These are phyloP conservation scores for Massarina eburnea DNA, from an alignment of 2,329 filamentous ascomycete genomes.

Conservation along the genomic window DNA sequence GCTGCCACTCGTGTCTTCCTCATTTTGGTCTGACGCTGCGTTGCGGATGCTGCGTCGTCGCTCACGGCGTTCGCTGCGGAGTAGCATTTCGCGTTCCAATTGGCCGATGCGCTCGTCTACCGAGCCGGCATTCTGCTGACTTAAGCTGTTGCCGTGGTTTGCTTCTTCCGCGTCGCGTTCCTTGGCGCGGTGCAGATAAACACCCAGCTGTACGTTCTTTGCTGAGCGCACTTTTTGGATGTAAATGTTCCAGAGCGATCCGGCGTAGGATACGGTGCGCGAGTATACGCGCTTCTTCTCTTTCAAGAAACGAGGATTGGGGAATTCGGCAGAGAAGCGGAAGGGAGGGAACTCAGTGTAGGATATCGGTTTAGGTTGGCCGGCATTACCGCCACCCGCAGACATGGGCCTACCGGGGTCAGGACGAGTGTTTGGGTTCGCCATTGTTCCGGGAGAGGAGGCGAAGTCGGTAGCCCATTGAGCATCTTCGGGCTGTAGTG, in stretches of 20 bases:
- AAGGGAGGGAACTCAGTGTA: conserved; percentile 61
- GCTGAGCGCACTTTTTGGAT: conserved; percentile 60
- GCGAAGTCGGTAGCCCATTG: conserved; percentile 60
- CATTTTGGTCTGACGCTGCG: conserved; percentile 25
- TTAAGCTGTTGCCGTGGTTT: conserved; percentile 41
- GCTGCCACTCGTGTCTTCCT: conserved; percentile 50
- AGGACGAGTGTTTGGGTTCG: conserved; percentile 35
- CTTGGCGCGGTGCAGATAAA: conserved; percentile 62
- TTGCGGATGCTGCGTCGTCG: conserved; percentile 30
- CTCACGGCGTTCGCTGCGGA: conserved; percentile 43
- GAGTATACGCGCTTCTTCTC: conserved; percentile 62
- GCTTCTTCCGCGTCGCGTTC: conserved; percentile 54
- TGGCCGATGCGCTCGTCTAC: conserved; percentile 58
- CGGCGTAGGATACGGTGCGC: conserved; percentile 61
- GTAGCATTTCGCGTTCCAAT: conserved; percentile 55
- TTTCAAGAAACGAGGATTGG: conserved; percentile 57
- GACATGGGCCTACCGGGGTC: conserved; percentile 37
- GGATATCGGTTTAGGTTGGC: conserved; percentile 43
- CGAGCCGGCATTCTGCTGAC: conserved; percentile 44
- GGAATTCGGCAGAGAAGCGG: conserved; percentile 61
- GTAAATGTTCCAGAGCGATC: conserved; percentile 63
- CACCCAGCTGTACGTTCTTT: conserved; percentile 59
- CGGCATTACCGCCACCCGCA: conserved; percentile 37
- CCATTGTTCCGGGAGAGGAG: conserved; percentile 47
- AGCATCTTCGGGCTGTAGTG: conserved; percentile 56